Percentiles rank a stretch among this genome's conserved stretches.
Conservation (phyloP, 2,329 filamentous ascomycete species). For the Monilinia aucupariae region DNA sequence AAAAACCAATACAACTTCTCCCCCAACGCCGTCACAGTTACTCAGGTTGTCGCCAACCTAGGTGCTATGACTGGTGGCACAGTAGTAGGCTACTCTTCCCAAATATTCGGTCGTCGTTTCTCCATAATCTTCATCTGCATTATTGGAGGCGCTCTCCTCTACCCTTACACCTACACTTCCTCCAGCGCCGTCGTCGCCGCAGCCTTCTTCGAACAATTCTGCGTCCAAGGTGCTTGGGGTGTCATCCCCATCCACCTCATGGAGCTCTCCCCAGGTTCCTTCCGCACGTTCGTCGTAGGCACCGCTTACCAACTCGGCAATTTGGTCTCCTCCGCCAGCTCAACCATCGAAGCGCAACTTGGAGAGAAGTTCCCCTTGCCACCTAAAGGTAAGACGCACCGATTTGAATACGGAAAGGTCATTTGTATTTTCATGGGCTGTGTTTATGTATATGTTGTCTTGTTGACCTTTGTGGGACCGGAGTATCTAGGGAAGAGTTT, state of each 20-base stretch:
- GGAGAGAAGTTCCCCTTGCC: slow-evolving; percentile 70
- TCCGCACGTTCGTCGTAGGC: slow-evolving; percentile 65
- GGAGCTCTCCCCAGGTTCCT: slow-evolving; percentile 65
- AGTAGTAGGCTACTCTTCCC: slow-evolving; percentile 59
- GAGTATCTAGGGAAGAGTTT: slow-evolving; percentile 13
- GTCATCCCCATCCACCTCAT: slow-evolving; percentile 69
- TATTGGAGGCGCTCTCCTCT: slow-evolving; percentile 69
- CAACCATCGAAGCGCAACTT: slow-evolving; percentile 73
- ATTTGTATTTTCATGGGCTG: slow-evolving; percentile 84
- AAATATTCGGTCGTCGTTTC: slow-evolving; percentile 64
- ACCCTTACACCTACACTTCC: slow-evolving; percentile 71
- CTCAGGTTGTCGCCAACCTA: slow-evolving; percentile 66
- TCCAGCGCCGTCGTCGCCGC: slow-evolving; percentile 64
- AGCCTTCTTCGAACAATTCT: slow-evolving; percentile 80
- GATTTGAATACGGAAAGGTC: slow-evolving; percentile 74
- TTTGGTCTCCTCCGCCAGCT: slow-evolving; percentile 65
- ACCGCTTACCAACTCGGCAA: slow-evolving; percentile 71
- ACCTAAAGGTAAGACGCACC: slow-evolving; percentile 43
- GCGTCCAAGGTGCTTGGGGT: slow-evolving; percentile 72
- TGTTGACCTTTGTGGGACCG: slow-evolving; percentile 15
- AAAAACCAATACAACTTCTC: slow-evolving; percentile 47
- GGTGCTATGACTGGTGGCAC: slow-evolving; percentile 66
- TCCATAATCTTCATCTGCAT: slow-evolving; percentile 61
- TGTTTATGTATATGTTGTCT: slow-evolving; percentile 22
- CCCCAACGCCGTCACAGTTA: slow-evolving; percentile 52